Percentiles rank a stretch among this genome's conserved stretches.
Conservation (phyloP, 768 basidiomycete species). For the Suillus plorans region DNA sequence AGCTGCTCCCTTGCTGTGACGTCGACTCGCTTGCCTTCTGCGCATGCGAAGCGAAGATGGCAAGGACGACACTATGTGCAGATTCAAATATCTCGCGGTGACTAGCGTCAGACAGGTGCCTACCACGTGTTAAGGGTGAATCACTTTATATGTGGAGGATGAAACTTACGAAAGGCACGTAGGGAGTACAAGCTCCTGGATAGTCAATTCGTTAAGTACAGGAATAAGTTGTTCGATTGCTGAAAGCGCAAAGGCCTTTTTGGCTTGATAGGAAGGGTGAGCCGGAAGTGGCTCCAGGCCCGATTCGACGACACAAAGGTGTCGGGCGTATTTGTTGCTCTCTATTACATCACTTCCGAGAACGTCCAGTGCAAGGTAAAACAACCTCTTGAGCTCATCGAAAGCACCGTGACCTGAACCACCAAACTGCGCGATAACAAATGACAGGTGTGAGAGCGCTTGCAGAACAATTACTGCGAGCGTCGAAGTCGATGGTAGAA, state of each 20-base stretch:
- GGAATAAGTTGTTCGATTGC: constrained; percentile 79
- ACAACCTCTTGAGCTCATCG: constrained; percentile 67
- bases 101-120: constrained; percentile 55
- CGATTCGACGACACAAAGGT: constrained; percentile 33
- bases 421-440: constrained; percentile 79
- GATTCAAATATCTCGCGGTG: constrained; percentile 84
- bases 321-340: constrained; percentile 39
- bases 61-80: constrained; percentile 79
- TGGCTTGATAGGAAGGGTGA: constrained; percentile 32
- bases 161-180: constrained; percentile 63
- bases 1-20: constrained; percentile 28
- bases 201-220: constrained; percentile 49
- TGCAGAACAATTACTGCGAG: constrained; percentile 57
- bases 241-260: constrained; percentile 64
- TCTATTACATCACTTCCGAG: constrained; percentile 43
- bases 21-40: constrained; percentile 29
- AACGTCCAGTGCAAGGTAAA: constrained; percentile 78
- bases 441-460: constrained; percentile 66
- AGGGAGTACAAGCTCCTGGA: constrained; percentile 57
- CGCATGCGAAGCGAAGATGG: constrained; percentile 66
- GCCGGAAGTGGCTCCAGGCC: constrained; percentile 21
- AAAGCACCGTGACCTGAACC: constrained; percentile 59
- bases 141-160: neutral
- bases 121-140: constrained; percentile 25
- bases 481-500: constrained; percentile 35